Conservation (phyloP, 805 yeast species). For the Starmerella lactis-condensi region DNA sequence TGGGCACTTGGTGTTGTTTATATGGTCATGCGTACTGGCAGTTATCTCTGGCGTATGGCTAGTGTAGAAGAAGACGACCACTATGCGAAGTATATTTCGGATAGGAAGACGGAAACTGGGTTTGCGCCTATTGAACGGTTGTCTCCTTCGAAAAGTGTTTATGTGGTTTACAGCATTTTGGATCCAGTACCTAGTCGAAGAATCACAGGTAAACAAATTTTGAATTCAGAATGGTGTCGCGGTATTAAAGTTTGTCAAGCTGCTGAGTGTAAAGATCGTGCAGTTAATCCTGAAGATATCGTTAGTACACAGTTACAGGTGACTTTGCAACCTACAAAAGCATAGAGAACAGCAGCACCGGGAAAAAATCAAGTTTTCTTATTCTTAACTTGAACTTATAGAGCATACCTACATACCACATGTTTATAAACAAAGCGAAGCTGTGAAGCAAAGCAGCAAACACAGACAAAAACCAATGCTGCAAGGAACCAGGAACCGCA, state of each 20-base stretch:
- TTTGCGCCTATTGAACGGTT: conserved; percentile 79
- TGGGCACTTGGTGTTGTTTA: conserved; percentile 79
- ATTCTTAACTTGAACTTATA: no score
- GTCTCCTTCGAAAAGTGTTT: conserved; percentile 74
- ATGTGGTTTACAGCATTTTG: conserved; percentile 78
- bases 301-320: no score
- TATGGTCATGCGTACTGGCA: conserved; percentile 71
- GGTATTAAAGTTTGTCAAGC: conserved; percentile 66
- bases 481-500: no score
- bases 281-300: no score
- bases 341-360: no score
- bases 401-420: no score
- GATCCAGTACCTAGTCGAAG: conserved; percentile 83
- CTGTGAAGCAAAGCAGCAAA: no score
- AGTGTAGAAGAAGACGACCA: conserved; percentile 58
- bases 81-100: conserved; percentile 51
- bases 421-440: no score
- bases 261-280: conserved; percentile 28
- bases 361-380: no score
- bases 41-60: conserved; percentile 83
- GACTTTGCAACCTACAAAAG: no score
- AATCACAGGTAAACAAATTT: conserved; percentile 69
- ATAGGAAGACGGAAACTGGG: conserved; percentile 66
- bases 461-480: no score
- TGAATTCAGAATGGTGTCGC: conserved; percentile 91